Base-by-base conservation (phyloP, 768 basidiomycete genomes). In the Leccinum imitatum region DNA sequence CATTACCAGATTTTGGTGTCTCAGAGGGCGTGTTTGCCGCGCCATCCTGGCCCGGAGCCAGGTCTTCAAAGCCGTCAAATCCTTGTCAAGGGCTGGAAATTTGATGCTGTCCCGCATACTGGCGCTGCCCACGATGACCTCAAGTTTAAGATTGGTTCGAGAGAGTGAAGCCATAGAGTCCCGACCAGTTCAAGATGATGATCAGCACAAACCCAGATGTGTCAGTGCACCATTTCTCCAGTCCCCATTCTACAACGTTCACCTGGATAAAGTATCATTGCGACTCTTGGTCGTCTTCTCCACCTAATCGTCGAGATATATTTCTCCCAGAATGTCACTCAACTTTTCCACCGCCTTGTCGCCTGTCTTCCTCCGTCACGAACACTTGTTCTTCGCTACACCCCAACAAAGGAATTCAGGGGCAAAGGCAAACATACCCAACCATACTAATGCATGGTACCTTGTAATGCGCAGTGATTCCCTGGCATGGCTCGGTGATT, bases 261-360 rank as follows among this genome's bases (percentile, higher is more conserved):
- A 44, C 57, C 61, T 23, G 44, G 57, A 61, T 23, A 7, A 65
- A 98, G 95, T 19, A 91, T 99, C 63, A 96, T 99, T 65, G 96
- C 97, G 23, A 99, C 97, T 10, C 97, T 97, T 17, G 97, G 97
- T 60, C 94, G 97, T 63, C 80, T 99, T 35, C 84, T 99, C n/a
- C 97, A 99, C 76, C 82, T 99, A 23, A 82, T 91, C 54, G 91
- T 98, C 53, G 97, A 99, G 77, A 98, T 98, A 21, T 96, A 99
- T 2, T 5, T 35, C 33, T 35, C 33, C 35, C 9, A 30, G 30
- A 30, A 30, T 30, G 30, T 30, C 30, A 10, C 30, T 30, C 9
- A 30, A 30, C 30, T 14, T 35, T 11, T 13, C 11, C 5, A 14
- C 35, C 11, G 1, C 35, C 13, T 14, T 11, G 4, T 14, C 35